Conservation (phyloP, 1,284 basidiomycete genomes). For the Ceratobasidium sp. region DNA sequence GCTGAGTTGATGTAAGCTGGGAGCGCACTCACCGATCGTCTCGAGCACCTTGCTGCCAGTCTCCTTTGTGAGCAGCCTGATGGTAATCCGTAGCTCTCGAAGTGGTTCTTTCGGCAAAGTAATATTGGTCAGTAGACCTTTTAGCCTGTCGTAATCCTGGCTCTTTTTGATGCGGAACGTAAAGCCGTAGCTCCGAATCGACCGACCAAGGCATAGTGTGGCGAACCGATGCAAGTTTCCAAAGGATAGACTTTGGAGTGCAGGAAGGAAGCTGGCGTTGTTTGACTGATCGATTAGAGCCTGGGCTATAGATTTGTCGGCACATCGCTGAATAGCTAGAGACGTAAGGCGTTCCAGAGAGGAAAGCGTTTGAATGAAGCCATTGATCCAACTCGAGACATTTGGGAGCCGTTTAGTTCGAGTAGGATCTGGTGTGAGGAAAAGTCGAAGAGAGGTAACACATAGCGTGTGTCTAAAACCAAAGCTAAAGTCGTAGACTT, state of each 20-base stretch:
- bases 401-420: neutral
- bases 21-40: neutral
- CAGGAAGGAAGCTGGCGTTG: constrained; percentile 23
- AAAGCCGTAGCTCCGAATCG: constrained; percentile 15
- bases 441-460: constrained; percentile 1
- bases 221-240: constrained; percentile 17
- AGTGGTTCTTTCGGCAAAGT: neutral
- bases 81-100: constrained; percentile 1
- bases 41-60: neutral
- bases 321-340: constrained; percentile 21
- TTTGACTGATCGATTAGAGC: neutral
- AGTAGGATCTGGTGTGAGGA: constrained; percentile 6
- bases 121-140: neutral
- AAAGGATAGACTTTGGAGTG: constrained; percentile 30
- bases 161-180: neutral
- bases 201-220: neutral
- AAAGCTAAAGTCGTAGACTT: constrained; percentile 17
- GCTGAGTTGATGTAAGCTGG: neutral
- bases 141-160: constrained; percentile 6
- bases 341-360: neutral
- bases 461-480: constrained; percentile 10
- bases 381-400: neutral
- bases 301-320: neutral
- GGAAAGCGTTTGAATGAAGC: neutral
- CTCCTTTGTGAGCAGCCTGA: neutral